Percentiles rank a stretch among this genome's conserved stretches.
Evolutionary conservation across 23 red algal genomes (phyloP).

Genomic region (Gracilaria caudata): DNA sequence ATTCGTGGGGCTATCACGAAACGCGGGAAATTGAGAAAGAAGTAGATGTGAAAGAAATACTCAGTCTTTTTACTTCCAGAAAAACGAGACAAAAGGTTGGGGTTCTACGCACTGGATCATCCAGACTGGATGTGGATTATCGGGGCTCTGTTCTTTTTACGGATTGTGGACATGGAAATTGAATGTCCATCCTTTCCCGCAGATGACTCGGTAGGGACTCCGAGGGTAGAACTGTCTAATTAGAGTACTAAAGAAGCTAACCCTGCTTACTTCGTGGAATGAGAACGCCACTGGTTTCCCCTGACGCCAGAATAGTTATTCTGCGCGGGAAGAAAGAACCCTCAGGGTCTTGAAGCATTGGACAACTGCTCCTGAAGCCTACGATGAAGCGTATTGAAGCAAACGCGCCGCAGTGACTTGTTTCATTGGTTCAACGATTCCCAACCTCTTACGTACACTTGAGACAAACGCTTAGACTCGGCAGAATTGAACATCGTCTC

Average conservation of each 20-base stretch:
- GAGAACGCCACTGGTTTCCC: not conserved
- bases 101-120: not conserved
- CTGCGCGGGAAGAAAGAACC: not conserved
- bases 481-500: no score
- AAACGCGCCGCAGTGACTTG: no score
- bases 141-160: not conserved
- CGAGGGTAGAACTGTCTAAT: not conserved
- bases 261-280: not conserved
- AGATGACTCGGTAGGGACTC: not conserved
- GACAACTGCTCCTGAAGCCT: no score
- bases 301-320: not conserved
- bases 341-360: no score
- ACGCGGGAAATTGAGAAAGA: slow-evolving; percentile 10
- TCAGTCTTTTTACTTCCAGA: not conserved
- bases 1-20: slow-evolving; percentile 29
- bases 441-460: no score
- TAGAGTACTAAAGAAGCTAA: slow-evolving; percentile 2
- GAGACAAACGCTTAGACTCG: no score
- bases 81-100: not conserved
- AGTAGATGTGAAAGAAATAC: not conserved
- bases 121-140: not conserved
- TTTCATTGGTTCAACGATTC: no score
- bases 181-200: not conserved
- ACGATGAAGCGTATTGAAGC: no score
- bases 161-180: not conserved